Conservation (phyloP, 139 green algal species). For the Yamagishiella unicocca region DNA sequence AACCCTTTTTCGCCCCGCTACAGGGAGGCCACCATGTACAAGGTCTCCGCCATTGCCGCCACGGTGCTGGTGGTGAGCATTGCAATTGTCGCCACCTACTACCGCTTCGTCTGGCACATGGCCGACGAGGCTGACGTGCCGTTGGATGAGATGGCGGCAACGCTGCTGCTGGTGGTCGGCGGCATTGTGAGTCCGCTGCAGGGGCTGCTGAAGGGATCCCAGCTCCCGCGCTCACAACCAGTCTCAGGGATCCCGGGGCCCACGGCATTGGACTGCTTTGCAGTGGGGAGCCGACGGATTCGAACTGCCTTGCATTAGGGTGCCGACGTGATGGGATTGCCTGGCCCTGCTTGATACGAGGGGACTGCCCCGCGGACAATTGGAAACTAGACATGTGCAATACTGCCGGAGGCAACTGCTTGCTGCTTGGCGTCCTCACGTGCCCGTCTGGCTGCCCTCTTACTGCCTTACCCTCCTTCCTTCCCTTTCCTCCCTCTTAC, state of each 20-base stretch:
- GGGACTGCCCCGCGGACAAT: no score
- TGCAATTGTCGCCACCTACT: conserved; percentile 82
- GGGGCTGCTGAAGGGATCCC: neutral
- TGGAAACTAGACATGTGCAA: no score
- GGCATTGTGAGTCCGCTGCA: conserved; percentile 72
- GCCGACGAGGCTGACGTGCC: conserved; percentile 71
- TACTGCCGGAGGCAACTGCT: no score
- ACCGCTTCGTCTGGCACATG: conserved; percentile 80
- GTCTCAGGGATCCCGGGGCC: neutral
- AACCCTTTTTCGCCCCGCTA: neutral
- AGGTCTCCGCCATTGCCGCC: conserved; percentile 78
- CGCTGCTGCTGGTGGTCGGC: conserved; percentile 79
- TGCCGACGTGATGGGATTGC: neutral
- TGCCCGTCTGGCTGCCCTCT: neutral
- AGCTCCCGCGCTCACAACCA: neutral
- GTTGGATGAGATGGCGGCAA: conserved; percentile 75
- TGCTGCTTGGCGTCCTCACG: neutral
- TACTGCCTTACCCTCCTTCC: neutral
- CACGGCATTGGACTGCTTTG: neutral
- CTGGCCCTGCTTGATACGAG: neutral
- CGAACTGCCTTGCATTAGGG: neutral
- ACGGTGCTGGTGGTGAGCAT: conserved; percentile 68
- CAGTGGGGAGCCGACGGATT: neutral
- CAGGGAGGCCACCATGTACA: conserved; percentile 82
- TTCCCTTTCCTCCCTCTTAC: neutral